Percentiles rank a stretch among this genome's conserved stretches.
These are phyloP conservation scores for Cercospora nicotianae DNA, from an alignment of 2,329 filamentous ascomycete genomes.

Conservation along the genomic window DNA sequence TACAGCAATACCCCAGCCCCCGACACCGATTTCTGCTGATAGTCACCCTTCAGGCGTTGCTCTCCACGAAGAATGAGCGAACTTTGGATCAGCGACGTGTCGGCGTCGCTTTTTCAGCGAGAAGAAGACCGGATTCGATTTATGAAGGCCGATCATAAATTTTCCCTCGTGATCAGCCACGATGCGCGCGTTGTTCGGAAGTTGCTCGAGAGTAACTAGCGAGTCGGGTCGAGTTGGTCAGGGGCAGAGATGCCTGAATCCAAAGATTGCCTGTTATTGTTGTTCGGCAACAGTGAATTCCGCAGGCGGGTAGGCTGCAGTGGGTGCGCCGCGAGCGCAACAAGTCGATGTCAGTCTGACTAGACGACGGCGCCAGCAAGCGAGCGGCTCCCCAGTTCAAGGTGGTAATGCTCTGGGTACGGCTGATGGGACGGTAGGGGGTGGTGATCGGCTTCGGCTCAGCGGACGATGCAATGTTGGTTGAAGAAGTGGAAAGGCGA, in stretches of 20 bases:
- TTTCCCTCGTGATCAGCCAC: neutral
- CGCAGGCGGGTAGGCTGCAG: neutral
- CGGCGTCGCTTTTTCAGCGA: neutral
- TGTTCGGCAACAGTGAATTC: neutral
- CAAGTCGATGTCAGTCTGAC: neutral
- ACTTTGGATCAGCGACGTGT: neutral
- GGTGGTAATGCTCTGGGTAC: neutral
- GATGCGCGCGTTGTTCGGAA: neutral
- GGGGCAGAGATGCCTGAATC: neutral
- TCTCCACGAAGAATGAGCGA: neutral
- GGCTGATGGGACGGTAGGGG: neutral
- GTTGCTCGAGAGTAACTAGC: neutral
- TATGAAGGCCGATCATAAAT: neutral
- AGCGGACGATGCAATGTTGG: neutral
- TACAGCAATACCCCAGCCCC: neutral
- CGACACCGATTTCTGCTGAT: neutral
- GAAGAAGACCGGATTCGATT: neutral
- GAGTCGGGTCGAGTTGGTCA: neutral
- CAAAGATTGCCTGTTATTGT: neutral
- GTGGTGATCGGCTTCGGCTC: neutral
- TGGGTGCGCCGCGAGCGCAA: neutral
- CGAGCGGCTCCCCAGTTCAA: neutral
- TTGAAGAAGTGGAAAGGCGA: neutral
- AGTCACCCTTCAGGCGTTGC: neutral
- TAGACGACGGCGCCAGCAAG: neutral